Base-by-base conservation (phyloP, 164 flowering plant genomes). In the Cinnamomum micranthum region DNA sequence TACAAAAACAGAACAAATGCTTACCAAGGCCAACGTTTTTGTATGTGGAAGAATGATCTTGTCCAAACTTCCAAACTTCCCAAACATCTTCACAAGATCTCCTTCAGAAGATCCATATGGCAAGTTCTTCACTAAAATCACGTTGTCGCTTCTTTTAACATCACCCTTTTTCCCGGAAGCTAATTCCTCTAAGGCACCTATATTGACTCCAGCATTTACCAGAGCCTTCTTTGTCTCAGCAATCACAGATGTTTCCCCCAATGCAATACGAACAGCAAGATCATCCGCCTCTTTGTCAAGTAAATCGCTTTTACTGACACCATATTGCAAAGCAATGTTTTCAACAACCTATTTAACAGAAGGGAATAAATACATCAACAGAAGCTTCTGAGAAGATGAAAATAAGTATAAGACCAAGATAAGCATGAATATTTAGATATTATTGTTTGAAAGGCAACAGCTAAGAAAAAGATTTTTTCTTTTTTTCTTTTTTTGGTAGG, bases 171-270 rank as follows among this genome's bases (percentile, higher is more conserved):
- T 90, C 24, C 92, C 87, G 78, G 90, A 74, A 68, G 88, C 91
- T 77, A 87, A 76, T 68, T 88, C 89, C 80, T 96, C 99, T 76
- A 96, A 78, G 62, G 88, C 80, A 19, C 82, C 80, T 50, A 92
- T 74, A 83, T 92, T 92, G 59, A 96, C 85, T 51, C 99, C 99
- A 77, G 93, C 92, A 82, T 84, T 88, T 69, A 69, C 62, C 69
- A 96, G 85, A 76, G 92, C 91, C 67, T 88, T 90, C 81, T 94
- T 92, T 58, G 99, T 96, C 81, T 96, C 96, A 55, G 92, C 86
- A 79, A 96, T 84, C 59, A 94, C 92, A 81, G 90, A 88, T 58
- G 99, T 88, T 84, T 94, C 97, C 65, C 94, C 98, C 86, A 92
- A 78, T 72, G 98, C 97, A 82, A 91, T 77, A 69, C 93, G 97